Conservation (phyloP, 106 monocot genomes). For the Narthecium ossifragum region DNA sequence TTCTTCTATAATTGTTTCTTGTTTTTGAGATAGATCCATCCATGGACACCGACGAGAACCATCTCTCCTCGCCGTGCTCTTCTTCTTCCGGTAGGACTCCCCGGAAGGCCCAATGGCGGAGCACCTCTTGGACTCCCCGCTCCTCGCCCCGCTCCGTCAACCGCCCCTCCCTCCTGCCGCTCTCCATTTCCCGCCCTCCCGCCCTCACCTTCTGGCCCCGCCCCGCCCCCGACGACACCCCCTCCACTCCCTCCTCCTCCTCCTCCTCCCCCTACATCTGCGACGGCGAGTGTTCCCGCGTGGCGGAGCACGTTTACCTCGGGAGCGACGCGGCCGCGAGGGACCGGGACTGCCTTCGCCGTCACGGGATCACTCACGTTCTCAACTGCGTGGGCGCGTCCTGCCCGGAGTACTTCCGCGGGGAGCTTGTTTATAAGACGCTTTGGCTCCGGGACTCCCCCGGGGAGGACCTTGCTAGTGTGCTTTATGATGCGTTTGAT, state of each 20-base stretch:
- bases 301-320: conserved; percentile 65
- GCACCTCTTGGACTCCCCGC: conserved; percentile 51
- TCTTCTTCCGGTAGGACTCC: conserved; percentile 5
- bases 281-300: conserved; percentile 47
- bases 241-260: conserved; percentile 13
- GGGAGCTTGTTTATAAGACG: conserved; percentile 49
- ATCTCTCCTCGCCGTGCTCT: neutral
- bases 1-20: neutral
- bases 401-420: conserved; percentile 52
- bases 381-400: conserved; percentile 70
- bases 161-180: conserved; percentile 24
- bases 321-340: conserved; percentile 59
- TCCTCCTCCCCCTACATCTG: conserved; percentile 9
- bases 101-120: conserved; percentile 36
- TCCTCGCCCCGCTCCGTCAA: conserved; percentile 20
- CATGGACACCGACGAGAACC: neutral
- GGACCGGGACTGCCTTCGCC: conserved; percentile 44
- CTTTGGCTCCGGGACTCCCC: conserved; percentile 77
- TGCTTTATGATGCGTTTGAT: conserved; percentile 80
- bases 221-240: conserved; percentile 25
- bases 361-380: conserved; percentile 70
- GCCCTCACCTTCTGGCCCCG: conserved; percentile 25
- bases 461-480: conserved; percentile 60
- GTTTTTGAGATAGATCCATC: neutral
- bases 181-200: conserved; percentile 11